Evolutionary conservation across 331 rosid genomes (phyloP).

Genomic region (Spiraea crenata): DNA sequence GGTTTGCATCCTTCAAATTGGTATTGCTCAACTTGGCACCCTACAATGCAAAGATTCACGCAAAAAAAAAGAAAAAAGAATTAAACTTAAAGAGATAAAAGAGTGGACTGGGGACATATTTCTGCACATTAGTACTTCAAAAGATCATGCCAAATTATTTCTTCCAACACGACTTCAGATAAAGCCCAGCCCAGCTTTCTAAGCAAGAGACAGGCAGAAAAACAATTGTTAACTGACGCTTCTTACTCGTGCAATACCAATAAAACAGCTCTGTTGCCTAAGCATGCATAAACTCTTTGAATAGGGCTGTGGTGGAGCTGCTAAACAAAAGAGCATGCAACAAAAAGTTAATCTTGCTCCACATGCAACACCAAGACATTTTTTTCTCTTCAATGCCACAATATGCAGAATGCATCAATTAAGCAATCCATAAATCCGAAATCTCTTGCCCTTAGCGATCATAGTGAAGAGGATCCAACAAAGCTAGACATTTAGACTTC

Average conservation of each 20-base stretch:
- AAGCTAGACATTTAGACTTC: background rate
- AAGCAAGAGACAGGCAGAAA: background rate
- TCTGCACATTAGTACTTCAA: background rate
- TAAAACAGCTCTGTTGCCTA: background rate
- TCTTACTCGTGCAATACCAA: background rate
- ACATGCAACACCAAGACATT: background rate
- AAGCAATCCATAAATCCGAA: background rate
- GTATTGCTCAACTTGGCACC: conserved; percentile 82
- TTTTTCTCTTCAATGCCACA: background rate
- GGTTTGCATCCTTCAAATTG: conserved; percentile 80
- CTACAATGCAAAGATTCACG: conserved; percentile 37
- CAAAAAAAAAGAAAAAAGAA: background rate
- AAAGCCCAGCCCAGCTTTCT: background rate
- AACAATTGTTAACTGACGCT: background rate
- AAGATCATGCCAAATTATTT: background rate
- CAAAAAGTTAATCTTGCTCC: background rate
- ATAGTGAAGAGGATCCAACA: background rate
- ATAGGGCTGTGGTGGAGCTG: no score
- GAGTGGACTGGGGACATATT: background rate
- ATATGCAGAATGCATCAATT: background rate
- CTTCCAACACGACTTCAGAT: background rate
- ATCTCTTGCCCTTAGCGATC: background rate
- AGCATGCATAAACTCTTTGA: no score
- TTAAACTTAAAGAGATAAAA: background rate
- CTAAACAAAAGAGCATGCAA: background rate